phyloP scores from a whole-genome alignment of 441 rosid species.

The Erodium trifolium region DNA sequence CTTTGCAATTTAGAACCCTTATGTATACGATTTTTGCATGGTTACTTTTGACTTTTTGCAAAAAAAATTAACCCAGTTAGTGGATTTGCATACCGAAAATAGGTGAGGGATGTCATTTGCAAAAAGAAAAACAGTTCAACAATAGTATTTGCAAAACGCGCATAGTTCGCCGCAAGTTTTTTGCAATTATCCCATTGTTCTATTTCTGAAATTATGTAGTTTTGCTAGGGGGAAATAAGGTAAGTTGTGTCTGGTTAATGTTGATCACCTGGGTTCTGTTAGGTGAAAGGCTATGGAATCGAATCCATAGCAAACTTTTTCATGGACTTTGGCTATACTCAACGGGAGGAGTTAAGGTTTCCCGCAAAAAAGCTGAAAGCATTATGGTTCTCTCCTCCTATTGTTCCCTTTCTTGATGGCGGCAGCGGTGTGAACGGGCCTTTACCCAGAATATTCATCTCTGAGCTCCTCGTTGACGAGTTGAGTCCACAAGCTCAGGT shows the following conservation, averaged over 20 bases:
- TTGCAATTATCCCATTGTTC: too few relatives aligned
- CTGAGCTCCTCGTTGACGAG: constrained; percentile 81
- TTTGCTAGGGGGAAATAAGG: neutral
- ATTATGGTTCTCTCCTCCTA: constrained; percentile 88
- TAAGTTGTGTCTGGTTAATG: neutral
- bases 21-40: too few relatives aligned
- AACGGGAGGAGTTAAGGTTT: constrained; percentile 65
- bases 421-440: constrained; percentile 66
- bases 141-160: too few relatives aligned
- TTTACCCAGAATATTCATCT: constrained; percentile 75
- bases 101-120: too few relatives aligned
- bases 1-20: too few relatives aligned
- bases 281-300: constrained; percentile 78
- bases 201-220: neutral
- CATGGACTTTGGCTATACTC: constrained; percentile 74
- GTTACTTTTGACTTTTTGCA: too few relatives aligned
- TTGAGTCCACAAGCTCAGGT: constrained; percentile 75
- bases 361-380: constrained; percentile 88
- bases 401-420: constrained; percentile 24
- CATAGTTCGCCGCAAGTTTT: too few relatives aligned
- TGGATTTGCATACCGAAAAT: too few relatives aligned
- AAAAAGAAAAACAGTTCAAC: too few relatives aligned
- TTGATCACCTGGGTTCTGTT: neutral
- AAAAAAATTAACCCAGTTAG: too few relatives aligned
- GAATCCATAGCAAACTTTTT: constrained; percentile 68